Base-by-base conservation (phyloP, 192 early-diverging fungal genomes). In the Rhizophlyctis rosea region DNA sequence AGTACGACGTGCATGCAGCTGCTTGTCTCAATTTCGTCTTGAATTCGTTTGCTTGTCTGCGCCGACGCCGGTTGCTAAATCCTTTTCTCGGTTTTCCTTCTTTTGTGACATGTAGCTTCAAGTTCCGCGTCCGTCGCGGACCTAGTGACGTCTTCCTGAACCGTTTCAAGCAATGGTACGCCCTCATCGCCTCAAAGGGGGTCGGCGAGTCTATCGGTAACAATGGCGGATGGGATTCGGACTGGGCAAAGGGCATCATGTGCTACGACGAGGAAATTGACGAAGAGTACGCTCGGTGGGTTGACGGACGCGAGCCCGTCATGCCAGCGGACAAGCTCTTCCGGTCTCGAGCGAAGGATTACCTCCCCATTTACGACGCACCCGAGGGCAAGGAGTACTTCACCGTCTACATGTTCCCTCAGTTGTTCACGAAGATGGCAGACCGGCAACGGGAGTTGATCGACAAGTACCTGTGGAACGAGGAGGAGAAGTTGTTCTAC, bases 401-500 rank as follows among this genome's bases (percentile, higher is more conserved):
- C 56, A 66, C 68, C 7, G 71, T 81, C 18, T 68, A 25, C 14
- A 57, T 83, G 47, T 62, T 71, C 11, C 55, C 78, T 13, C 27
- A 50, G 27, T 64, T 84, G 3, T 84, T 83, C 50, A 51, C 59
- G 13, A 35, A 33, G 44, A 74, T 93, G 1, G 88, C 91, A 0
- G 68, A 75, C 27, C 47, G 76, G 11, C 83, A 87, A 34, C 72
- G 83, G 64, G 71, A 76, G 47, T 74, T 68, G 48, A 90, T 97
- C 50, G 78, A 94, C 77, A 74, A 79, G 56, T 91, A 92, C 65
- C 71, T 91, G 27, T 98, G 95, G 94, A 91, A 91, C 68, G 83
- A 87, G 47, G 71, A 83, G 23, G 76, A 85, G 59, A 73, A 81
- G 11, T 68, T 96, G 24, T 99, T 83, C 75, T 95, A 88, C 77